A percentile compares a stretch with the other conserved stretches of the same genome.
Conservation (phyloP, 768 basidiomycete species). For the Boletus patriciae region DNA sequence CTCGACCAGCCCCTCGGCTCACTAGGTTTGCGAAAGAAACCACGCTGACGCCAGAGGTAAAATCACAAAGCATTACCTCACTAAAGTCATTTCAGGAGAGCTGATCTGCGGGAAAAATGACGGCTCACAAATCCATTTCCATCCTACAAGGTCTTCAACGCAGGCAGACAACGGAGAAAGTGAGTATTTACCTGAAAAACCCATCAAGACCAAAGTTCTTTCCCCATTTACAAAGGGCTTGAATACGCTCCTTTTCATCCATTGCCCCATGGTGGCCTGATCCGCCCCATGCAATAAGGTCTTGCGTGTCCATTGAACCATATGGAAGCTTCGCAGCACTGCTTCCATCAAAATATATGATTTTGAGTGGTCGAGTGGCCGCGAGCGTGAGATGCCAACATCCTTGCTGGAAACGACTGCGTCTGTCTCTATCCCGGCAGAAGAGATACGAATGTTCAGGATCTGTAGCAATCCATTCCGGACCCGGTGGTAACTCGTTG, state of each 20-base stretch:
- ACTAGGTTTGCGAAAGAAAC: slow-evolving; percentile 22
- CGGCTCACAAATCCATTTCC: slow-evolving; percentile 34
- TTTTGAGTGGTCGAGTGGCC: slow-evolving; percentile 36
- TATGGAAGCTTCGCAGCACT: slow-evolving; percentile 44
- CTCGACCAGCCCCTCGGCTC: accelerated
- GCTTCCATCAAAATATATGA: slow-evolving; percentile 54
- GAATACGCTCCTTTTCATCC: slow-evolving; percentile 44
- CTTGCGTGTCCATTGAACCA: slow-evolving; percentile 49
- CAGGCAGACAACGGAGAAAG: background rate
- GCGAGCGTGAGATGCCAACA: slow-evolving; percentile 23
- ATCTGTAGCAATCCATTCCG: slow-evolving; percentile 37
- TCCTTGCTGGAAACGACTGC: background rate
- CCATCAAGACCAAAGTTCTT: slow-evolving; percentile 43
- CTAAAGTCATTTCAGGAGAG: slow-evolving; percentile 15
- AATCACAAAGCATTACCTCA: slow-evolving; percentile 39
- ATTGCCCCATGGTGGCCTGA: slow-evolving; percentile 12
- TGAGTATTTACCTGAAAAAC: slow-evolving; percentile 39
- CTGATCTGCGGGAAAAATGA: background rate
- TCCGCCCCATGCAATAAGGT: slow-evolving; percentile 45
- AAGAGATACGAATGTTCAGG: slow-evolving; percentile 41
- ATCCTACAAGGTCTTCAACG: slow-evolving; percentile 19
- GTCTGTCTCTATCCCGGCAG: slow-evolving; percentile 22
- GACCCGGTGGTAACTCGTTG: slow-evolving; percentile 26
- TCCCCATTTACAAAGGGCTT: slow-evolving; percentile 46
- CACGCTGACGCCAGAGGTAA: slow-evolving; percentile 29